Percentiles rank a stretch among this genome's conserved stretches.
These are phyloP conservation scores for Sphagnum fallax DNA, from an alignment of 228 moss, liverwort and hornwort species.

Conservation along the genomic window DNA sequence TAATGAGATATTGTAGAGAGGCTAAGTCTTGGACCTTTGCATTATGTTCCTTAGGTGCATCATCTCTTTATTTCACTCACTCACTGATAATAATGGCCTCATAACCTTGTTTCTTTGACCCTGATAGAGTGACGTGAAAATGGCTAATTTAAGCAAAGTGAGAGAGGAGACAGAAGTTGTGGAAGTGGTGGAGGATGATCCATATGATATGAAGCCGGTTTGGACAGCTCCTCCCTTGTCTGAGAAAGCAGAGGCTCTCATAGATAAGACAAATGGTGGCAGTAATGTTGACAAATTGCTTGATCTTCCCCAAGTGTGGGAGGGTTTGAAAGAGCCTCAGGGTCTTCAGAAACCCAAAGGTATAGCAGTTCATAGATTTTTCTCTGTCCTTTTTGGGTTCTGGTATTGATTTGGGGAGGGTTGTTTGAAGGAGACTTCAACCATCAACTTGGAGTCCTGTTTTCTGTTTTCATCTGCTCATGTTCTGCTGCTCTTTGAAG, in stretches of 20 bases:
- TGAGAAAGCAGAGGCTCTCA: slow-evolving; percentile 6
- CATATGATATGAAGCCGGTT: slow-evolving; percentile 7
- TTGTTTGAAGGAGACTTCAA: too few species aligned
- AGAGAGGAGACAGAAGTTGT: slow-evolving; percentile 5
- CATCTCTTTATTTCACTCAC: not conserved
- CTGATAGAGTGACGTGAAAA: slow-evolving; percentile 6
- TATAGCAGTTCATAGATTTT: not conserved
- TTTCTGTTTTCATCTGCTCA: too few species aligned
- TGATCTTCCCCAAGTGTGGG: slow-evolving; percentile 10
- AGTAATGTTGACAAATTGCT: slow-evolving; percentile 3
- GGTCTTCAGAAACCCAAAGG: slow-evolving; percentile 5
- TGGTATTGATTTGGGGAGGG: too few species aligned
- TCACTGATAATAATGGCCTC: not conserved
- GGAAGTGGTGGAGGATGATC: slow-evolving; percentile 4
- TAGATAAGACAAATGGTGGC: slow-evolving; percentile 2
- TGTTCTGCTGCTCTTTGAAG: too few species aligned
- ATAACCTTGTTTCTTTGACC: not conserved
- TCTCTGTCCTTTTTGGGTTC: too few species aligned
- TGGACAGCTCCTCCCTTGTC: slow-evolving; percentile 1
- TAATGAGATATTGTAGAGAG: too few species aligned
- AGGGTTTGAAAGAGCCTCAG: slow-evolving; percentile 1
- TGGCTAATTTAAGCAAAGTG: slow-evolving; percentile 5
- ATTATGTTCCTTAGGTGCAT: too few species aligned
- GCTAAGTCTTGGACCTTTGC: too few species aligned
- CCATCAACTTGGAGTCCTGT: too few species aligned